phyloP scores from a whole-genome alignment of 2,329 filamentous ascomycete species.

The Phaeosphaeriaceae sp. region DNA sequence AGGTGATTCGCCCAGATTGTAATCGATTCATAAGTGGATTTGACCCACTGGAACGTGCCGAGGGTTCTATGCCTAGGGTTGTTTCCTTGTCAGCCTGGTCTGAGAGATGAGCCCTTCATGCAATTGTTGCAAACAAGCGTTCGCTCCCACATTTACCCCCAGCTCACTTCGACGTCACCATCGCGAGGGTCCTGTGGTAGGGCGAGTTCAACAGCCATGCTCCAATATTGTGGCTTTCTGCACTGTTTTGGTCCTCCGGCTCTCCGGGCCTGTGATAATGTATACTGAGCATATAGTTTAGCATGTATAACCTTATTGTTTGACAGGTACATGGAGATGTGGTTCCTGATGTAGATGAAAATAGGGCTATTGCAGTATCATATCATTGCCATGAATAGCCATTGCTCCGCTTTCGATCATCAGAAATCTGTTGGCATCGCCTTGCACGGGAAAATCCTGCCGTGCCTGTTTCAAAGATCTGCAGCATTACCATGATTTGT shows the following conservation, averaged over 20 bases:
- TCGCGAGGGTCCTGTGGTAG: too few species aligned
- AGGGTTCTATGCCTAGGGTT: conserved; percentile 3
- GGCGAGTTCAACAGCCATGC: background rate
- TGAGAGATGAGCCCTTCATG: conserved; percentile 39
- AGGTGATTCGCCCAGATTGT: background rate
- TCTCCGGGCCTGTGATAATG: background rate
- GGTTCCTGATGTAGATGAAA: background rate
- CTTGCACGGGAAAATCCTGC: conserved; percentile 22
- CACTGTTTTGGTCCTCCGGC: background rate
- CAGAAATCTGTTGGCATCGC: conserved; percentile 16
- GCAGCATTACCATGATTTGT: conserved; percentile 24
- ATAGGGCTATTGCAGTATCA: conserved; percentile 10
- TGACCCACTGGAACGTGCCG: background rate
- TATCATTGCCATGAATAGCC: conserved; percentile 30
- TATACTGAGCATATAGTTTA: background rate
- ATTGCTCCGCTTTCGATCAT: conserved; percentile 35
- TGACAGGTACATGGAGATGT: background rate
- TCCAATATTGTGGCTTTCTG: conserved; percentile 7
- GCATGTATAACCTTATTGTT: background rate
- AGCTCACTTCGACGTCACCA: conserved; percentile 33
- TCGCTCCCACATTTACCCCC: conserved; percentile 13
- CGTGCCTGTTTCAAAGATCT: conserved; percentile 31
- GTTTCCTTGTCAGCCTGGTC: conserved; percentile 14
- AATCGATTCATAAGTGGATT: background rate
- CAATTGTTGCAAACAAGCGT: conserved; percentile 18